phyloP scores from a whole-genome alignment of 345 rosid species.

The Sonneratia caseolaris region DNA sequence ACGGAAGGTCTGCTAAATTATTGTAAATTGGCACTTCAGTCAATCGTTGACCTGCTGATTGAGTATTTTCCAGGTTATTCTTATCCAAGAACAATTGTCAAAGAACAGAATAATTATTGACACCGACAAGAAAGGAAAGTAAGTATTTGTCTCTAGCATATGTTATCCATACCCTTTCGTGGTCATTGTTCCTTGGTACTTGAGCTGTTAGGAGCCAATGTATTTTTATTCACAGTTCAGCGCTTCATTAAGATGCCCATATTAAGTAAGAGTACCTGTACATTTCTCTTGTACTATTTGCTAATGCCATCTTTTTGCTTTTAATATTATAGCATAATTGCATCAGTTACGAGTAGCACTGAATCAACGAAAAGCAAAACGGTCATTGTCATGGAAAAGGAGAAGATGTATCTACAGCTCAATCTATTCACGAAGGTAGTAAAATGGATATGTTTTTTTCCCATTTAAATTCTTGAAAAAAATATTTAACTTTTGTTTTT shows the following conservation, averaged over 20 bases:
- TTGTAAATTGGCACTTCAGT: not conserved
- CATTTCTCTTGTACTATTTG: not conserved
- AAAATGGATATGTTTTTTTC: slow-evolving; percentile 1
- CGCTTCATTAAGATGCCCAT: not conserved
- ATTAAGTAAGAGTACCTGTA: not conserved
- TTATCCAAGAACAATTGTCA: slow-evolving; percentile 93
- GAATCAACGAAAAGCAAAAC: slow-evolving; percentile 86
- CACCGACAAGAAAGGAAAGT: slow-evolving; percentile 90
- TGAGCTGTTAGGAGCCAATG: not conserved
- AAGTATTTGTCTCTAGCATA: slow-evolving; percentile 25
- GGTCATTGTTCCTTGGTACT: not conserved
- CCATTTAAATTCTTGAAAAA: not conserved
- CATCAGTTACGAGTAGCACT: slow-evolving; percentile 91
- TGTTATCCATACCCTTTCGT: not conserved
- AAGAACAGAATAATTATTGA: slow-evolving; percentile 91
- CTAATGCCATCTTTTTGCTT: not conserved
- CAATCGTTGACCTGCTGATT: not conserved
- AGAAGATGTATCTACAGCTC: slow-evolving; percentile 69
- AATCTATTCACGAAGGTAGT: slow-evolving; percentile 67
- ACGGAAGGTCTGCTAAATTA: not conserved
- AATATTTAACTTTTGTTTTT: not conserved
- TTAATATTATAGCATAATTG: slow-evolving; percentile 51
- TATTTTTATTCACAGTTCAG: not conserved
- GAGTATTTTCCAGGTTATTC: slow-evolving; percentile 49
- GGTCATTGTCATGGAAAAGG: slow-evolving; percentile 79